Percentiles rank a stretch among this genome's conserved stretches.
Evolutionary conservation across 768 basidiomycete genomes (phyloP).

Genomic region (Leccinum boreale): DNA sequence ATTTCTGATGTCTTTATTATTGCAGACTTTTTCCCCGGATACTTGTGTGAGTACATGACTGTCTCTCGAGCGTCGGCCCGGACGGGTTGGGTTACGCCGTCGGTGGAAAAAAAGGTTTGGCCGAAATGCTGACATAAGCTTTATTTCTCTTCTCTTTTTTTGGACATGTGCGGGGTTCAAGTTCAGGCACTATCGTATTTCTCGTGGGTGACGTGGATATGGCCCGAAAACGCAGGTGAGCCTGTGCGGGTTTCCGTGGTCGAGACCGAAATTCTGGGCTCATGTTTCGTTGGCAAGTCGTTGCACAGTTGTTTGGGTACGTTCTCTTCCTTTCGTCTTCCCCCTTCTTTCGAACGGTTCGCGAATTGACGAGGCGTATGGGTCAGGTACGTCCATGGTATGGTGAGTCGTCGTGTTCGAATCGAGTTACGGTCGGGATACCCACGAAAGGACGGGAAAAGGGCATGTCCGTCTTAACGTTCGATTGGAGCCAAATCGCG

Average conservation of each 20-base stretch:
- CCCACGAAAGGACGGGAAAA: neutral
- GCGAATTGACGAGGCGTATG: neutral
- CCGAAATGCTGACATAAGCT: slow-evolving; percentile 11
- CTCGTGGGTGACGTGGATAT: slow-evolving; percentile 58
- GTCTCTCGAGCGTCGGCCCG: neutral
- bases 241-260: slow-evolving; percentile 5
- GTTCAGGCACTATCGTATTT: slow-evolving; percentile 54
- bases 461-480: slow-evolving; percentile 73
- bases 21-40: slow-evolving; percentile 43
- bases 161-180: neutral
- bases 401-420: slow-evolving; percentile 31
- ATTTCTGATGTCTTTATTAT: slow-evolving; percentile 3
- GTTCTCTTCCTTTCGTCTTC: neutral
- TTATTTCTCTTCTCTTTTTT: neutral
- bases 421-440: neutral
- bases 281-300: slow-evolving; percentile 24
- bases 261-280: neutral
- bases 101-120: neutral
- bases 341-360: neutral
- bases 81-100: neutral
- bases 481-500: slow-evolving; percentile 76
- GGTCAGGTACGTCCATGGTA: slow-evolving; percentile 38
- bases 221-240: slow-evolving; percentile 43
- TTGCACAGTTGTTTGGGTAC: slow-evolving; percentile 49
- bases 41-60: slow-evolving; percentile 34